Evolutionary conservation across 768 basidiomycete species (phyloP), one percentile per base, ranked within the genome.

Genomic region (Hypholoma fasciculare): DNA sequence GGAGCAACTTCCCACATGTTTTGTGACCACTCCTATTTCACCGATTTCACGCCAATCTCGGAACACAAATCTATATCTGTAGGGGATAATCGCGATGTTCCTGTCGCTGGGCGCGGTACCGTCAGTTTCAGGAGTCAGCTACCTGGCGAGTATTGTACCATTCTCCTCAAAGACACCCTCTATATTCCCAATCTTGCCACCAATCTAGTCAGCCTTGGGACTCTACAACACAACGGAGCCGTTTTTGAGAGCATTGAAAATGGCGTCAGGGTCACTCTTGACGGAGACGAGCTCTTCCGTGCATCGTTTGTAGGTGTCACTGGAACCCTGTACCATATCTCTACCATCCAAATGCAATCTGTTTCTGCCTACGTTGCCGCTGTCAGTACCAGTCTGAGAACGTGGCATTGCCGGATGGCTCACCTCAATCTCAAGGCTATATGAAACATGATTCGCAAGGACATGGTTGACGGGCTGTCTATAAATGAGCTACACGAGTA

Each of bases 341-440:
- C 54, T 11, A 3, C 19, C 20, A 51, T 27, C 27, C 36, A 43
- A 58, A 49, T 61, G 16, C 16, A 20, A n/a, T 26, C 60, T 16
- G 44, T 37, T 30, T 26, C 46, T 43, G 58, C 58, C 16, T 47
- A 27, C 36, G 36, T 56, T 17, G 61, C 42, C 49, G 11, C 58
- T 53, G 27, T 44, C 52, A 47, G 49, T 60, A 2, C n/a, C 8
- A 49, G 20, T 19, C 49, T 61, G 27, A 47, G 48, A 9, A 38
- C 61, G 13, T 72, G 69, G 72, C 70, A 72, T 44, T 54, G 62
- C 5, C 51, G 62, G 0, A 51, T 71, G 30, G 72, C 63, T n/a
- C 72, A 73, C 58, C 47, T 71, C 7, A 62, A 64, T 49, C 39
- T 56, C 5, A 48, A 49, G 12, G 38, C 50, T 0, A 64, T 72